A percentile compares a stretch with the other conserved stretches of the same genome.
phyloP scores from a whole-genome alignment of 306 rosid species.

The Malus fusca region DNA sequence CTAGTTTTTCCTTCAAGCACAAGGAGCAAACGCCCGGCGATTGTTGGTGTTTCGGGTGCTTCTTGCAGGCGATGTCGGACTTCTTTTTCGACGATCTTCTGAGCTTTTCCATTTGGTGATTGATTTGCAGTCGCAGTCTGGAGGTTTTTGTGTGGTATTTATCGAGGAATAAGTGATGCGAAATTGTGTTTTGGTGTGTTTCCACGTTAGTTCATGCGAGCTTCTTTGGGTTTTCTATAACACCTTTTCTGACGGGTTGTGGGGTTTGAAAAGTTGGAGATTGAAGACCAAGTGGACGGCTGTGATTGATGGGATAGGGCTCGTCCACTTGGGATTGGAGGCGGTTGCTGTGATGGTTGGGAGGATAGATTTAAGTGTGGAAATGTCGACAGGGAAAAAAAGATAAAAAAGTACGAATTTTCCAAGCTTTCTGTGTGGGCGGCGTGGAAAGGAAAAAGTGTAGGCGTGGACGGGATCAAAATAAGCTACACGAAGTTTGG shows the following conservation, averaged over 20 bases:
- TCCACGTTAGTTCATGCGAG: constrained; percentile 36
- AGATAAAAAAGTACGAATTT: not conserved
- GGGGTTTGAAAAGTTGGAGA: constrained; percentile 22
- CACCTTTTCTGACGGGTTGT: constrained; percentile 49
- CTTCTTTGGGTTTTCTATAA: constrained; percentile 35
- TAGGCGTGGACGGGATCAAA: not conserved
- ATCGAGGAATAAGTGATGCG: constrained; percentile 11
- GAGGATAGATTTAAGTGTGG: not conserved
- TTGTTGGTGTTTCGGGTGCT: constrained; percentile 75
- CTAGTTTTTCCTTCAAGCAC: constrained; percentile 55
- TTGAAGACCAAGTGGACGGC: constrained; percentile 28
- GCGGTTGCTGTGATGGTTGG: constrained; percentile 25
- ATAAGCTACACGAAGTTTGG: not conserved
- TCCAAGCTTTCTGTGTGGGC: constrained; percentile 23
- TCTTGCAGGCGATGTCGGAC: constrained; percentile 38
- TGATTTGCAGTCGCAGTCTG: not conserved
- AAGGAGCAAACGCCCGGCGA: constrained; percentile 81
- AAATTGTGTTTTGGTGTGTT: not conserved
- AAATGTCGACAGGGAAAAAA: not conserved
- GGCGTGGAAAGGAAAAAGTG: constrained; percentile 37
- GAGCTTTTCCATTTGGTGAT: constrained; percentile 22
- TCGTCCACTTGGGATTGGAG: not conserved
- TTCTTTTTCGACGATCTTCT: constrained; percentile 26
- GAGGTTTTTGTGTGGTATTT: not conserved
- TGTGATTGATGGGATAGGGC: constrained; percentile 15